Evolutionary conservation across 805 yeast species (phyloP).

Genomic region (Lipomyces mesembrius): DNA sequence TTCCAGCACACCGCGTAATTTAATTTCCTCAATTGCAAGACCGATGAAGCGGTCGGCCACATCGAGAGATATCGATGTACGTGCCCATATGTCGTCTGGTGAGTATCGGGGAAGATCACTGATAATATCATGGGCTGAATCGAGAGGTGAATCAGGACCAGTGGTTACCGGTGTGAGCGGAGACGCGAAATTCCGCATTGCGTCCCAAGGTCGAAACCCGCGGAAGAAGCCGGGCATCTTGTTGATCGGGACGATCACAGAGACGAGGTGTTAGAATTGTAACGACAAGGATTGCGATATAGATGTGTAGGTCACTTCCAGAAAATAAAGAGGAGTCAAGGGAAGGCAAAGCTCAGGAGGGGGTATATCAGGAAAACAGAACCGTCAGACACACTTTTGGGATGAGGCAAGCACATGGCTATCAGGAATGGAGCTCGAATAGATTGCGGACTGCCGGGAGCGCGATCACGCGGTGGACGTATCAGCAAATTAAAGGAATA

Average conservation of each 20-base stretch:
- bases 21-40: slow-evolving; percentile 71
- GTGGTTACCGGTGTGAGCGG: neutral
- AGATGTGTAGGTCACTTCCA: no score
- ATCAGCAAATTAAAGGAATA: no score
- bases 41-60: slow-evolving; percentile 69
- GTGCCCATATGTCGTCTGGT: slow-evolving; percentile 16
- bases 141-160: neutral
- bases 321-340: no score
- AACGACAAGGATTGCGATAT: no score
- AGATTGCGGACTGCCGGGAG: no score
- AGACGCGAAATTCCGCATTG: neutral
- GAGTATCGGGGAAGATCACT: neutral
- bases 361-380: no score
- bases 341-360: no score
- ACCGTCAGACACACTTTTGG: no score
- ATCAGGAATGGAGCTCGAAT: no score
- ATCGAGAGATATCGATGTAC: slow-evolving; percentile 17
- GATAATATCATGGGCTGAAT: neutral
- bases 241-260: neutral
- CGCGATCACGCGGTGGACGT: no score
- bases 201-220: neutral
- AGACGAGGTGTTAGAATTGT: neutral
- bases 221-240: neutral
- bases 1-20: slow-evolving; percentile 68
- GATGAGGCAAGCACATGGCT: no score